Base-by-base conservation (phyloP, 306 rosid genomes). In the Hippophae tibetana region DNA sequence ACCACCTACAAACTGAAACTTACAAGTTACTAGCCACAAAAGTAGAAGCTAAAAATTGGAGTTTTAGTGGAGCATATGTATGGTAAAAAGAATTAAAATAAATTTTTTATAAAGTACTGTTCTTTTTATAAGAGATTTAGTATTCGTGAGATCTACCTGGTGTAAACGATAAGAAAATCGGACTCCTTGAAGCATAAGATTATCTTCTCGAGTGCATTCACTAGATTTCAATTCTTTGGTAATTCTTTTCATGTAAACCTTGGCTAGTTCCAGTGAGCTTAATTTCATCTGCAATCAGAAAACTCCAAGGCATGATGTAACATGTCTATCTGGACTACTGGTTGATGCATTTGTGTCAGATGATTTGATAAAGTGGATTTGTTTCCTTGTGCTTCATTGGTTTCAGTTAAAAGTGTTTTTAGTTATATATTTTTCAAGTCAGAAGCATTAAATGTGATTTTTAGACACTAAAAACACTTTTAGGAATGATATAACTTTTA, bases 1-100 rank as follows among this genome's bases (percentile, higher is more conserved):
- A 31, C 98, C 98, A 54, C 98, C 95, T 83, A 96, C 98, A 76
- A 85, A 87, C 96, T 92, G 93, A 61, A 81, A 1, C 44, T 41
- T 52, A 57, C 47, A 57, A 48, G 11, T 27, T 50, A 25, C 69
- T 60, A 64, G 65, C 69, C 66, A 69, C 67, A 40, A 2, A 13
- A 7, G 7, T 10, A 48, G 13, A 48, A 5, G 5, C 8, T 11
- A 45, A 1, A 8, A 8, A 0, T 45, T 1, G 48, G 48, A 7
- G 8, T 9, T 45, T 45, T 45, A 45, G 11, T 18, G 23, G 23
- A 18, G 23, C 23, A 18, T 18, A 18, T 18, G 23, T 18, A 18
- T 18, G 23, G 23, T 18, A 18, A 18, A 18, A 18, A 18, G 23
- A 18, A 18, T 18, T 18, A 18, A 18, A 18, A 18, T 18, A 18